Base-by-base conservation (phyloP, 202 grass and related monocot species). In the Schoenoplectus triqueter region DNA sequence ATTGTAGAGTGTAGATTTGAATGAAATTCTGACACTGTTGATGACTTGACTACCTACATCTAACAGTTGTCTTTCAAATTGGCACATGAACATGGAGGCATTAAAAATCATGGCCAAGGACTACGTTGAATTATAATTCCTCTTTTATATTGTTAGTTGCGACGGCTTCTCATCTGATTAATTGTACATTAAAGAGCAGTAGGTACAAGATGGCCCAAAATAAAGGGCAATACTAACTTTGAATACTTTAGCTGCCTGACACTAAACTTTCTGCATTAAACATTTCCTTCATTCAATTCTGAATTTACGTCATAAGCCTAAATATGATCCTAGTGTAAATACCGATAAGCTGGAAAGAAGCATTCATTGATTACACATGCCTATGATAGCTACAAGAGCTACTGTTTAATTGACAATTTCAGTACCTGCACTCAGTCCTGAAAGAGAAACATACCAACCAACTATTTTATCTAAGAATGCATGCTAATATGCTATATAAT, bases 351-450 rank as follows among this genome's bases (percentile, higher is more conserved):
- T 78, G 54, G 54, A 60, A 60, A 78, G 74, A 78, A 18, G 74
- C 74, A 78, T 78, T 78, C 74, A 78, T 78, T 78, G 55, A 44
- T 78, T 78, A 78, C 74, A 78, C 74, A 78, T 78, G 74, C 22
- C 22, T 41, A 9, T 73, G 54, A 78, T 71, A 47, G 69, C 74
- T 78, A 42, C 31, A 60, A 17, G 54, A 18, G 55, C 55, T 78
- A 6, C 54, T 78, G 20, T 59, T 78, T 44, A 42, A 78, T 60
- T 60, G 55, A 42, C 22, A 60, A 10, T 60, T 78, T 78, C 21
- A 14, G 17, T 18, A 57, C 17, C 74, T 59, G 10, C 14, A 41
- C 54, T 60, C 54, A 17, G 2, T 41, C 74, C 60, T 60, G 74
- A 78, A 13, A 78, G 11, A 78, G 54, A 55, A 78, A 60, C 31